phyloP scores from a whole-genome alignment of 1,139 yeast genomes.

The Suhomyces choctaworum region DNA sequence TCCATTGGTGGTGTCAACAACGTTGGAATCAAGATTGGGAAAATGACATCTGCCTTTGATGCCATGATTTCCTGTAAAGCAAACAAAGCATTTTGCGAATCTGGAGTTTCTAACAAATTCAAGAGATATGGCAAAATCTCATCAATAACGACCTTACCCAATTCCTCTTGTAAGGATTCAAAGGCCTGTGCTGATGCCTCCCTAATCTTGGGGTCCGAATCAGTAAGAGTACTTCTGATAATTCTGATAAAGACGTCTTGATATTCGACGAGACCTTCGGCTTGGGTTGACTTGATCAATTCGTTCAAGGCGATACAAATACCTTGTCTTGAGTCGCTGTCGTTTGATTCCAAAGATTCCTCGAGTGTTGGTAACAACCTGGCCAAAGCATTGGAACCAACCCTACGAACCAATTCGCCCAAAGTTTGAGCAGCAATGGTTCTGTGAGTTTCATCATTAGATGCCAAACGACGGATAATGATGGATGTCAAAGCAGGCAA shows the following conservation, averaged over 20 bases:
- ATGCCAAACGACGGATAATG: conserved; percentile 80
- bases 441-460: conserved; percentile 75
- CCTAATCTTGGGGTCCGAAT: conserved; percentile 70
- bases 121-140: conserved; percentile 84
- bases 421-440: conserved; percentile 90
- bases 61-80: conserved; percentile 94
- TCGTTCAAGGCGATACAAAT: conserved; percentile 92
- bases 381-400: conserved; percentile 84
- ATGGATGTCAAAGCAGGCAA: conserved; percentile 79
- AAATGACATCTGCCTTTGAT: conserved; percentile 82
- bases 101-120: conserved; percentile 63
- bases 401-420: conserved; percentile 94
- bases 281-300: conserved; percentile 72
- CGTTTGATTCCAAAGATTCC: conserved; percentile 59
- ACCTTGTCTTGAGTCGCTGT: conserved; percentile 89
- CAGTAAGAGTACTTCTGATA: conserved; percentile 78
- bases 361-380: conserved; percentile 85
- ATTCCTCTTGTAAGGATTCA: conserved; percentile 75
- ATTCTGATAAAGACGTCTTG: conserved; percentile 72
- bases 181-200: conserved; percentile 91
- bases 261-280: conserved; percentile 61
- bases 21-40: conserved; percentile 91
- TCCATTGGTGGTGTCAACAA: conserved; percentile 81
- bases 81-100: conserved; percentile 75
- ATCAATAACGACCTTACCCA: conserved; percentile 86